These are phyloP conservation scores for Pseudogymnoascus sp. DNA, from an alignment of 2,329 filamentous ascomycete genomes.

Conservation along the genomic window DNA sequence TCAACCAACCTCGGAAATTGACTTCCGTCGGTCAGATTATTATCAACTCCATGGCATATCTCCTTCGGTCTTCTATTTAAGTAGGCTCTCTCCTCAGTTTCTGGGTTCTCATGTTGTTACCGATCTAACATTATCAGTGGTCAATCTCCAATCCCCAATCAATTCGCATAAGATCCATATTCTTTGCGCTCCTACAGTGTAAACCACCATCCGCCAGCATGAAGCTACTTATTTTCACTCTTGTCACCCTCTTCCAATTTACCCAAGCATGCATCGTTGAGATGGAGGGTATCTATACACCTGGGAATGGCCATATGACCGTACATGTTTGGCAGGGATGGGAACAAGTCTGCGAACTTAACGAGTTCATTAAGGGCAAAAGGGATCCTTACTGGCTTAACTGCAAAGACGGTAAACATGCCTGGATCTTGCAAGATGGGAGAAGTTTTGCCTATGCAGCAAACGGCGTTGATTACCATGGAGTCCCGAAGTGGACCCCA, in stretches of 20 bases:
- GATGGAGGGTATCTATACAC: not conserved
- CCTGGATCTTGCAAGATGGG: not conserved
- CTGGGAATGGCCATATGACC: not conserved
- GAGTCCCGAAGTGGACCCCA: not conserved
- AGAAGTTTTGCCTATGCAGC: not conserved
- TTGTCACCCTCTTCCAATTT: not conserved
- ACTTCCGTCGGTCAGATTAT: not conserved
- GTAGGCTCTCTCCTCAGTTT: not conserved
- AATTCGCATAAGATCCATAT: not conserved
- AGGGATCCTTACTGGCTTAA: not conserved
- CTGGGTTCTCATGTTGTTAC: not conserved
- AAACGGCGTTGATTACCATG: not conserved
- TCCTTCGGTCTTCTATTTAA: not conserved
- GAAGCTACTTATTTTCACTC: not conserved
- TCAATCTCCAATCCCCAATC: not conserved
- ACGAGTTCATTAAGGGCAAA: not conserved
- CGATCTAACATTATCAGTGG: not conserved
- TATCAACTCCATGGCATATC: not conserved
- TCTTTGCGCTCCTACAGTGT: not conserved
- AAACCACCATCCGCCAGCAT: not conserved
- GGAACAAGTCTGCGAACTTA: not conserved
- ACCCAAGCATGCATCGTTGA: not conserved
- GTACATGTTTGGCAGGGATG: not conserved
- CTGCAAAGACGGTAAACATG: not conserved
- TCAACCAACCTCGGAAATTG: not conserved